Percentiles rank a stretch among this genome's conserved stretches.
Conservation (phyloP, 164 flowering plant species). For the Liriodendron chinense region DNA sequence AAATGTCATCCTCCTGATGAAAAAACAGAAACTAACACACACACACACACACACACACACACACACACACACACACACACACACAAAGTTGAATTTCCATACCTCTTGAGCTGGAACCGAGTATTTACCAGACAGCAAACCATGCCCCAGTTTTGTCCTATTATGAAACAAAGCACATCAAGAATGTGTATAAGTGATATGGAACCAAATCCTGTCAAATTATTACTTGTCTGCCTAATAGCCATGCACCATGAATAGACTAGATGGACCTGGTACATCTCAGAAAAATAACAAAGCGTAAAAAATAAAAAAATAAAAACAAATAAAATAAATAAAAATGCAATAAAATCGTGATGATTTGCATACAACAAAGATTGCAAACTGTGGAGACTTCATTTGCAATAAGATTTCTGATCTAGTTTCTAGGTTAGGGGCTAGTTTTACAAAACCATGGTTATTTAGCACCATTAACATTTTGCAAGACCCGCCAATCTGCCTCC, state of each 20-base stretch:
- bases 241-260: background rate
- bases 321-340: no score
- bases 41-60: constrained; percentile 7
- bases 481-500: no score
- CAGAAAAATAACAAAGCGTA: background rate
- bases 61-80: constrained; percentile 1
- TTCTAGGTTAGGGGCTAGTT: no score
- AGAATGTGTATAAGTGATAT: background rate
- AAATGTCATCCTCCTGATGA: constrained; percentile 3
- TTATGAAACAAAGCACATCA: constrained; percentile 19
- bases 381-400: no score
- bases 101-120: constrained; percentile 73
- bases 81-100: constrained; percentile 9
- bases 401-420: no score
- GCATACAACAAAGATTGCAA: no score
- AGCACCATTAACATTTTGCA: no score
- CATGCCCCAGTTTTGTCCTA: constrained; percentile 95
- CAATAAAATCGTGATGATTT: no score
- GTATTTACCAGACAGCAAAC: constrained; percentile 92
- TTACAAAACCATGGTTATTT: no score
- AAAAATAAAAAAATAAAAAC: no score
- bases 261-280: background rate
- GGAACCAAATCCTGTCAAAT: background rate
- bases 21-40: background rate
- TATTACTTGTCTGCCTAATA: background rate